Conservation (phyloP, 805 yeast genomes). For the Metschnikowia continentalis region DNA sequence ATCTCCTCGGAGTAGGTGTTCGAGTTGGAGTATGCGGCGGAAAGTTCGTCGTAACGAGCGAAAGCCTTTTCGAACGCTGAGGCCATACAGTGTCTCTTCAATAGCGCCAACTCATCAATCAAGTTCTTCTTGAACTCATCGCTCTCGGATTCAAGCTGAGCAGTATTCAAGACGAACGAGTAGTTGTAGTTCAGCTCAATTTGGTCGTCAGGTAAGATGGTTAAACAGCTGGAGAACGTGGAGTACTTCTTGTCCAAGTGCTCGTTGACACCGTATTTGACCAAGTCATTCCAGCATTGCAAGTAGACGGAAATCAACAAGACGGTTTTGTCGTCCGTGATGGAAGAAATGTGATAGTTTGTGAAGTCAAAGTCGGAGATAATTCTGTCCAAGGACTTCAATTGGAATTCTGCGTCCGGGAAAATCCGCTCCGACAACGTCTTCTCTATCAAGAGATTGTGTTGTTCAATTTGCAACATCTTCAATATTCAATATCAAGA, state of each 20-base stretch:
- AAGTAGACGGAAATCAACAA: constrained; percentile 66
- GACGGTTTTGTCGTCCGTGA: constrained; percentile 61
- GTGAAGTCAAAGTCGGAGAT: constrained; percentile 95
- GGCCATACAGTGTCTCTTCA: constrained; percentile 85
- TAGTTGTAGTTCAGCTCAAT: constrained; percentile 80
- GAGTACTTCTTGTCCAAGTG: constrained; percentile 51
- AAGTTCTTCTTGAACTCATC: constrained; percentile 50
- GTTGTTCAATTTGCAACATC: constrained; percentile 84
- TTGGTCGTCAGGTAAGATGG: constrained; percentile 26
- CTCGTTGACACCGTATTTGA: constrained; percentile 57
- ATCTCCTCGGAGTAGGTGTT: constrained; percentile 43
- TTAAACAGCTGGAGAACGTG: constrained; percentile 30
- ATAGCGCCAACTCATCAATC: constrained; percentile 61
- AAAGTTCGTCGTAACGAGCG: constrained; percentile 65
- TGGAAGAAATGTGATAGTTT: constrained; percentile 85
- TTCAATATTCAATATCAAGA: background rate
- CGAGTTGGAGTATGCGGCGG: constrained; percentile 41
- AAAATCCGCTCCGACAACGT: constrained; percentile 69
- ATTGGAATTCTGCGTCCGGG: constrained; percentile 28
- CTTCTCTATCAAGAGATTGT: constrained; percentile 77
- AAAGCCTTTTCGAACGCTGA: constrained; percentile 92
- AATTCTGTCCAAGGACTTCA: constrained; percentile 68
- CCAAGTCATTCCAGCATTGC: constrained; percentile 74
- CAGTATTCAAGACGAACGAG: constrained; percentile 65
- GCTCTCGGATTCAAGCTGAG: constrained; percentile 24